phyloP scores from a whole-genome alignment of 2,329 filamentous ascomycete species.

The Fusarium solani-melongenae region DNA sequence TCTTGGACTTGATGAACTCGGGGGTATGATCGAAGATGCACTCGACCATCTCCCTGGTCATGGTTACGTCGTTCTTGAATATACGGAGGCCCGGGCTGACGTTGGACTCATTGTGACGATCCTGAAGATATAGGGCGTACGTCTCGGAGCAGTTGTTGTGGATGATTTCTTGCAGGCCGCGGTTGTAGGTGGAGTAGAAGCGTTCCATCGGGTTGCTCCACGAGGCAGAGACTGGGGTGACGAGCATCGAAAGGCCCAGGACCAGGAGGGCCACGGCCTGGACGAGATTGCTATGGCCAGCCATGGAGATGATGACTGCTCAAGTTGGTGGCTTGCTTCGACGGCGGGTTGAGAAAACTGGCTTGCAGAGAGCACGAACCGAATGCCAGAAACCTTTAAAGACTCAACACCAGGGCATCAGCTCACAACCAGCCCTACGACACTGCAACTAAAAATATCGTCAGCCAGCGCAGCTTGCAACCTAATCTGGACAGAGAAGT shows the following conservation, averaged over 20 bases:
- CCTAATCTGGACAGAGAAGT: neutral
- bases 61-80: neutral
- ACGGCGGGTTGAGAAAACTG: neutral
- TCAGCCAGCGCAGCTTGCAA: neutral
- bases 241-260: neutral
- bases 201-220: conserved; percentile 3
- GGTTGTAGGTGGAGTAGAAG: conserved; percentile 5
- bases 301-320: neutral
- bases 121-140: neutral
- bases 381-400: neutral
- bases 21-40: conserved; percentile 10
- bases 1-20: conserved; percentile 22
- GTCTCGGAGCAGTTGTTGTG: conserved; percentile 3
- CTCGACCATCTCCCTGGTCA: conserved; percentile 5
- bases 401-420: neutral
- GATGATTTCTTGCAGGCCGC: conserved; percentile 6
- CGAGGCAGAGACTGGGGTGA: neutral
- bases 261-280: neutral
- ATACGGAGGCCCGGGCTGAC: neutral
- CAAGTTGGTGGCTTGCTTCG: neutral
- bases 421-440: neutral
- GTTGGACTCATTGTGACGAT: neutral
- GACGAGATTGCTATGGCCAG: neutral
- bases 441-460: neutral
- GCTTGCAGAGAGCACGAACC: neutral